Evolutionary conservation across 768 basidiomycete species (phyloP).

Genomic region (Tricholoma terreum): DNA sequence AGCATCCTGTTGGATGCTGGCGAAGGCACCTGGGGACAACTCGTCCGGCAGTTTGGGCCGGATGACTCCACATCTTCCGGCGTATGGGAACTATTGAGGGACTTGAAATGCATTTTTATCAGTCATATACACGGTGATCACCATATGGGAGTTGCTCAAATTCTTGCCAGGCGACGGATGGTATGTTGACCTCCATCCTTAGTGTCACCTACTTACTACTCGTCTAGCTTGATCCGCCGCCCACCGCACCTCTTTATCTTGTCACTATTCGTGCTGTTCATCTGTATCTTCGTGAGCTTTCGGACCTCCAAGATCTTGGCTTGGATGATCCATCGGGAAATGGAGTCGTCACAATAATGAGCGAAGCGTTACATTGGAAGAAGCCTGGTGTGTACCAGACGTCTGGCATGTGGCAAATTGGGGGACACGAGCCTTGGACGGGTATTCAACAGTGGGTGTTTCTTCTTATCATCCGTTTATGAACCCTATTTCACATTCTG

Average conservation of each 20-base stretch:
- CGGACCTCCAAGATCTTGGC: constrained; percentile 71
- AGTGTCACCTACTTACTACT: not conserved
- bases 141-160: constrained; percentile 75
- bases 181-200: constrained; percentile 35
- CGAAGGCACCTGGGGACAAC: constrained; percentile 91
- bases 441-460: constrained; percentile 39
- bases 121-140: constrained; percentile 94
- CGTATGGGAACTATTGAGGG: constrained; percentile 60
- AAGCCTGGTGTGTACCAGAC: constrained; percentile 33
- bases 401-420: constrained; percentile 40
- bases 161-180: constrained; percentile 69
- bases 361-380: constrained; percentile 52
- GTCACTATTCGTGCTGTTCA: constrained; percentile 56
- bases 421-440: constrained; percentile 44
- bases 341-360: constrained; percentile 54
- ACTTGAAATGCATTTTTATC: constrained; percentile 77
- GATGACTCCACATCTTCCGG: constrained; percentile 29
- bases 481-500: not conserved
- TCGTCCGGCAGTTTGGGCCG: constrained; percentile 71
- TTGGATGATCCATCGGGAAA: constrained; percentile 44
- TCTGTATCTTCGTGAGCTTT: constrained; percentile 69
- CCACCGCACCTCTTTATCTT: constrained; percentile 64
- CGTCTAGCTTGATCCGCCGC: constrained; percentile 60
- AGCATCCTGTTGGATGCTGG: constrained; percentile 85
- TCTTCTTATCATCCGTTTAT: not conserved